Conservation (phyloP, 2,329 filamentous ascomycete species). For the Calonectria henricotiae region DNA sequence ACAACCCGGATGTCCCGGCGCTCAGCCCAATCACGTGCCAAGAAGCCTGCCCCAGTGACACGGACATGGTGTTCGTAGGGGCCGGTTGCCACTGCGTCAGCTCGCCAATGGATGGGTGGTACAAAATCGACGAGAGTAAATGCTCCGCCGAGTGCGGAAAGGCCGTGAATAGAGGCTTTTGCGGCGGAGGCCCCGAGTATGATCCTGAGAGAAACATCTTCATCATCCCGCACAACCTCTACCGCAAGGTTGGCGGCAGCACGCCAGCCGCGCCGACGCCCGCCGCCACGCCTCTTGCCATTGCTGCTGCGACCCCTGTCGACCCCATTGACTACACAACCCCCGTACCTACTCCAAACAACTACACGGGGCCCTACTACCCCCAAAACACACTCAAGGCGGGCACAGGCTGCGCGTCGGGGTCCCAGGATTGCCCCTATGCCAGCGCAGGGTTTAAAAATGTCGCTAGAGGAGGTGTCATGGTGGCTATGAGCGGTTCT, state of each 20-base stretch:
- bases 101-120: constrained; percentile 1
- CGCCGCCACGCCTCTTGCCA: constrained; percentile 6
- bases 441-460: constrained; percentile 10
- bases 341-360: constrained; percentile 18
- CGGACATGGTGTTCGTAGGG: constrained; percentile 14
- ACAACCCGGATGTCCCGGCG: neutral
- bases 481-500: constrained; percentile 9
- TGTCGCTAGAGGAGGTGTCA: neutral
- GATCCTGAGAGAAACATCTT: constrained; percentile 1
- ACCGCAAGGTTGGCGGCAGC: neutral
- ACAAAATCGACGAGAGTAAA: neutral
- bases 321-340: constrained; percentile 1
- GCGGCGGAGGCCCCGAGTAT: constrained; percentile 19
- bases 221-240: constrained; percentile 20
- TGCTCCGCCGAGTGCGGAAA: constrained; percentile 16
- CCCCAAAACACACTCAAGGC: neutral
- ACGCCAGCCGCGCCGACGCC: neutral
- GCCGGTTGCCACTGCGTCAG: constrained; percentile 22
- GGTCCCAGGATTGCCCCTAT: neutral
- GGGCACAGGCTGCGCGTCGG: neutral
- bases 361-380: constrained; percentile 4
- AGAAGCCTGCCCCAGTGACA: constrained; percentile 1
- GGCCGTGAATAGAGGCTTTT: neutral
- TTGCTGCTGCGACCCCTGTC: neutral
- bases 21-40: constrained; percentile 17